Conservation (phyloP, 1,284 basidiomycete species). For the Coniferiporia weirii region DNA sequence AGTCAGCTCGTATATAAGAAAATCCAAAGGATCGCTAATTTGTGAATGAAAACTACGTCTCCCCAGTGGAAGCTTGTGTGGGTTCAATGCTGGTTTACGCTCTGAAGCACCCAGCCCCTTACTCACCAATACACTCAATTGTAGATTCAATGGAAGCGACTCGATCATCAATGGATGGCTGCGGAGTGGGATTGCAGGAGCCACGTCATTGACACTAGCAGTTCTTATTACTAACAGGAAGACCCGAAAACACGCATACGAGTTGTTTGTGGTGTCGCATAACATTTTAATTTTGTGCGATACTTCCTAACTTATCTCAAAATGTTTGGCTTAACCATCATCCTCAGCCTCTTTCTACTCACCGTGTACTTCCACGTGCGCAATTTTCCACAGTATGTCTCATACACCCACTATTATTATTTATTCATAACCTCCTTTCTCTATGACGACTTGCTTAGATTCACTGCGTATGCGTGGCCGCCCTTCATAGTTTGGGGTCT, state of each 20-base stretch:
- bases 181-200: constrained; percentile 32
- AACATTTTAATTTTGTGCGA: constrained; percentile 35
- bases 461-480: constrained; percentile 30
- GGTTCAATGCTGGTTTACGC: too few relatives aligned
- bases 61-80: too few relatives aligned
- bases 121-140: too few relatives aligned
- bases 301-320: not conserved
- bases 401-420: not conserved
- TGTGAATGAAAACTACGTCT: too few relatives aligned
- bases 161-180: constrained; percentile 23
- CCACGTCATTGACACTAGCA: constrained; percentile 35
- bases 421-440: not conserved
- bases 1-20: too few relatives aligned
- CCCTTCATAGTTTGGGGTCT: constrained; percentile 42
- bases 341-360: constrained; percentile 28
- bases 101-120: too few relatives aligned
- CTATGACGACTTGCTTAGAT: constrained; percentile 24
- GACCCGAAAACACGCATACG: constrained; percentile 37
- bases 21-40: too few relatives aligned
- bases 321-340: not conserved
- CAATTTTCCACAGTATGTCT: not conserved
- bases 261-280: constrained; percentile 42
- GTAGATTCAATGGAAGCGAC: too few relatives aligned
- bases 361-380: constrained; percentile 26
- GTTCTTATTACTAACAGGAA: constrained; percentile 34